Base-by-base conservation (phyloP, 2,329 filamentous ascomycete species). In the Botrytis fabae region DNA sequence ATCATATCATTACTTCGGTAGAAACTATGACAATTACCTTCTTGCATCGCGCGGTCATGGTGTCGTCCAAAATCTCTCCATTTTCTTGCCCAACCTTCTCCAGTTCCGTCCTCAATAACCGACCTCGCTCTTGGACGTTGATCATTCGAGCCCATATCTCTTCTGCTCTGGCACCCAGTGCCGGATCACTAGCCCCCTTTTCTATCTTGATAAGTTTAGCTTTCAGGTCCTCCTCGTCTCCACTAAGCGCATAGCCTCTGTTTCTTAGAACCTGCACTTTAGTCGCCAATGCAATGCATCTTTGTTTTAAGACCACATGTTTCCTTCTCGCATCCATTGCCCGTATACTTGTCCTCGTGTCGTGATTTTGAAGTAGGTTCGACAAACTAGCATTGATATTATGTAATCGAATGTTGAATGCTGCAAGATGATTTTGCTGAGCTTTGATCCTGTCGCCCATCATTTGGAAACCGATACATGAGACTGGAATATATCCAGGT, bases 131-230 rank as follows among this genome's bases (percentile, higher is more conserved):
- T 76, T 92, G 86, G 65, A 96, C 84, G 54, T 91, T 88, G 66
- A 94, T 91, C 83, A 96, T 88, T 63, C 93, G 86, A 76, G 93
- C 94, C 93, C 93, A 96, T 62, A 96, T 89, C 84, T 96, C 93
- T 82, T 96, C 93, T 80, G 93, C 91, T 76, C 92, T 85, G 4
- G 92, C 93, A 54, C 88, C 88, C 72, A 95, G 86, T 12, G 90
- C 90, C 12, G 93, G 93, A 79, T 96, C 93, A 76, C 90, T 89
- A 42, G 94, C 88, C 69, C 86, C 85, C 79, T 89, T 88, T 80
- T 95, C 92, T 73, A 96, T 84, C 38, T 84, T 85, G 78, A 90
- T 84, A 73, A 97, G 85, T 80, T 93, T 92, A 77, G 89, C 89
- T 81, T 91, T 90, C 63, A 97, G 82, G 76, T 92, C 91, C 78